A percentile compares a stretch with the other conserved stretches of the same genome.
Evolutionary conservation across 306 rosid species (phyloP).

Genomic region (Senna tora): DNA sequence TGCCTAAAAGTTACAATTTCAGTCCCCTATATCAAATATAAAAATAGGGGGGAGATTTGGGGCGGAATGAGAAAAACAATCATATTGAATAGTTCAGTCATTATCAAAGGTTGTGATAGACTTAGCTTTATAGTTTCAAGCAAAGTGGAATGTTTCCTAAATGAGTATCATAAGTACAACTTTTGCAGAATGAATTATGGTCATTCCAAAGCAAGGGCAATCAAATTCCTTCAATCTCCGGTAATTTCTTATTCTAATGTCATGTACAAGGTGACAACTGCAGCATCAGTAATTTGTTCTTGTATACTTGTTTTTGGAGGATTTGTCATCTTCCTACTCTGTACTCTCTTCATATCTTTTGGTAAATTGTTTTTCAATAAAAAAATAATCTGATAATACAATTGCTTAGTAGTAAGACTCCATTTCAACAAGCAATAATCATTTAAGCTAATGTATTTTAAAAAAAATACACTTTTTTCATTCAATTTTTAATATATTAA

Average conservation of each 20-base stretch:
- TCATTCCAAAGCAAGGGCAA: neutral
- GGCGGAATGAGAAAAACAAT: neutral
- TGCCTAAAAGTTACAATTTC: slow-evolving; percentile 6
- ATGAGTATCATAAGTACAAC: neutral
- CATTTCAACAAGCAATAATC: too few species aligned
- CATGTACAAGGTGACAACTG: slow-evolving; percentile 14
- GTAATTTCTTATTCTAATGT: slow-evolving; percentile 5
- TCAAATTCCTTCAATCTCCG: slow-evolving; percentile 7
- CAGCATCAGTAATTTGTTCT: neutral
- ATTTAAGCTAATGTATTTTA: too few species aligned
- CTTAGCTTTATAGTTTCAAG: neutral
- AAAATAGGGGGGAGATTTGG: neutral
- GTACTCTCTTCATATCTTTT: neutral
- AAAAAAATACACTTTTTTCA: too few species aligned
- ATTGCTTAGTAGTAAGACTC: too few species aligned
- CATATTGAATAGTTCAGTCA: neutral
- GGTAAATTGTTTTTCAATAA: neutral
- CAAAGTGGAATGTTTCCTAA: slow-evolving; percentile 21
- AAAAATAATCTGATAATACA: too few species aligned
- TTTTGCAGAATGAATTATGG: neutral
- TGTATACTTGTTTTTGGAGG: neutral
- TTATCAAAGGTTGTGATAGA: too few species aligned
- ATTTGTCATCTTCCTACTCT: neutral
- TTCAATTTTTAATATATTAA: too few species aligned
- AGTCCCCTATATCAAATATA: neutral